Conservation (phyloP, 768 basidiomycete genomes). For the Trametes cingulata region DNA sequence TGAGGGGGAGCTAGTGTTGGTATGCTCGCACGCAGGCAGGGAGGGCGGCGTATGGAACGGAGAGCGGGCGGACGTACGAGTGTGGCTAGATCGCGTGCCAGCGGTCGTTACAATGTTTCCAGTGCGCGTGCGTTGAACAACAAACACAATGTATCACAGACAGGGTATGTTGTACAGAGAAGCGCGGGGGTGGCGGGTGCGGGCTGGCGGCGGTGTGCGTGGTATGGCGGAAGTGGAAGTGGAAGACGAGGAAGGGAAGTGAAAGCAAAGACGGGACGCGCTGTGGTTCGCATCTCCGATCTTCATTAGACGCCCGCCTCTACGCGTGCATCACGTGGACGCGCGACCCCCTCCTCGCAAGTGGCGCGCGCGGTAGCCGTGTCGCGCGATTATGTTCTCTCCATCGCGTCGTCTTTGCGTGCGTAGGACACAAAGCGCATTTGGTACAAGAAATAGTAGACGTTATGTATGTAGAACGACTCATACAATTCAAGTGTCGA, state of each 20-base stretch:
- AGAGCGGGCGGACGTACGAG: background rate
- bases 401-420: no score
- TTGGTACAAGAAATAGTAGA: no score
- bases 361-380: background rate
- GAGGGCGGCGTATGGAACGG: background rate
- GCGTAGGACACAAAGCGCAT: no score
- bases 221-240: background rate
- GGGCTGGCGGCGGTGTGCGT: background rate
- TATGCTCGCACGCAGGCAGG: background rate
- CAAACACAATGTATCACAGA: no score
- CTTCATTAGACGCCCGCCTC: background rate
- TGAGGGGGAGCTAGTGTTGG: no score
- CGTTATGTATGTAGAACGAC: no score
- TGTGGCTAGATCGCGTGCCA: background rate
- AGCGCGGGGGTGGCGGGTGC: background rate
- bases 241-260: background rate
- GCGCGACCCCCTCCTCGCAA: background rate
- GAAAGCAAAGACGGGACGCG: background rate
- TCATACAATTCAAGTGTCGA: no score
- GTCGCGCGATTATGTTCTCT: background rate
- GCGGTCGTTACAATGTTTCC: background rate
- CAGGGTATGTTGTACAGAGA: background rate
- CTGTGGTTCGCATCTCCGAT: background rate
- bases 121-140: no score
- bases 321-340: conserved; percentile 5